Percentiles rank a stretch among this genome's conserved stretches.
These are phyloP conservation scores for Apodospora peruviana DNA, from an alignment of 495 filamentous ascomycete species.

Conservation along the genomic window DNA sequence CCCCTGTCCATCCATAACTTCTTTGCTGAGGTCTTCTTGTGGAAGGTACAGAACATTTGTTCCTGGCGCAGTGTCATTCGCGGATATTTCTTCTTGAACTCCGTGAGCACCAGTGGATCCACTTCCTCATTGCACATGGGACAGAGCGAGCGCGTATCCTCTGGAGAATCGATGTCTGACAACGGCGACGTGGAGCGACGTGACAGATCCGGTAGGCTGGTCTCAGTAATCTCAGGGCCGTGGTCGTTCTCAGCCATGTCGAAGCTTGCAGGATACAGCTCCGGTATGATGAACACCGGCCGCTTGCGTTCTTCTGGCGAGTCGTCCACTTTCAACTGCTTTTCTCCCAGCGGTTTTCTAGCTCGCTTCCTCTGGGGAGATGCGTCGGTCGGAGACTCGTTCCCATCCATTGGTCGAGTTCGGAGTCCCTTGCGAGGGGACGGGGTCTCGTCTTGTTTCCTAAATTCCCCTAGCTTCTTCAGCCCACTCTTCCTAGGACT, in stretches of 20 bases:
- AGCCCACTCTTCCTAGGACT: not conserved
- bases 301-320: constrained; percentile 7
- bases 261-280: constrained; percentile 5
- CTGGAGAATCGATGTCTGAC: not conserved
- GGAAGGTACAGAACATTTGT: constrained; percentile 64
- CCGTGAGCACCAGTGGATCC: constrained; percentile 43
- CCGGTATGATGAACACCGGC: constrained; percentile 10
- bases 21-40: constrained; percentile 55
- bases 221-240: not conserved
- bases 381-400: not conserved
- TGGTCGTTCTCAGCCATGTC: not conserved
- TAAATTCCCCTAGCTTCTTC: not conserved
- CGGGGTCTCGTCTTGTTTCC: not conserved
- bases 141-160: constrained; percentile 32
- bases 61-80: constrained; percentile 58
- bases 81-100: constrained; percentile 36
- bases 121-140: constrained; percentile 65
- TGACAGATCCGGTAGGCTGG: not conserved
- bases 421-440: constrained; percentile 3
- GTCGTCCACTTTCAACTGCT: not conserved
- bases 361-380: constrained; percentile 4
- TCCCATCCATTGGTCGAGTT: not conserved
- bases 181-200: not conserved
- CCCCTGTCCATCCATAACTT: constrained; percentile 55
- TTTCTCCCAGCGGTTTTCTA: not conserved